These are phyloP conservation scores for Vanrija sp. DNA, from an alignment of 1,284 basidiomycete species.

Conservation along the genomic window DNA sequence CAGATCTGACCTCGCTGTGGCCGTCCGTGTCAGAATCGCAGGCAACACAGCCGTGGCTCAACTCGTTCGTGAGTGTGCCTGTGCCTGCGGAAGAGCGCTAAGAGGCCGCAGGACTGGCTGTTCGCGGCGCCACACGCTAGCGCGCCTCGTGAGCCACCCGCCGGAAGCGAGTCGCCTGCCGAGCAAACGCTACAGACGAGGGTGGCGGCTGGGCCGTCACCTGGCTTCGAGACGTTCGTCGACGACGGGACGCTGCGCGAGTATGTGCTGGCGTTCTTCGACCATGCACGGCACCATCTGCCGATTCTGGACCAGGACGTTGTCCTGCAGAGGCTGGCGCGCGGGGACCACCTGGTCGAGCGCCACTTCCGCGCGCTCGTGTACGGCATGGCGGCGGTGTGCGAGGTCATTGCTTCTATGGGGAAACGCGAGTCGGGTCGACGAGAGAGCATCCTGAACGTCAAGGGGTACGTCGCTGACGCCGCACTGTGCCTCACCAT, in stretches of 20 bases:
- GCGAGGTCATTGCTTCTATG: background rate
- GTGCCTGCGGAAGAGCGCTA: too few species aligned
- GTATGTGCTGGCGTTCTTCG: background rate
- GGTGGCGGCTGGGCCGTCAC: too few species aligned
- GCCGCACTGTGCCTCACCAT: background rate
- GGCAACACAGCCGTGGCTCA: background rate
- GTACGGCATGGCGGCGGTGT: background rate
- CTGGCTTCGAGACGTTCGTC: background rate
- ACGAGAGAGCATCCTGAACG: background rate
- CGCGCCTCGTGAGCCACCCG: background rate
- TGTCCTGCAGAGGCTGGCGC: background rate
- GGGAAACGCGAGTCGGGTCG: background rate
- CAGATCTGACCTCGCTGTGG: background rate
- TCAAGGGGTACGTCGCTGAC: background rate
- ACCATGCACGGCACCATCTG: background rate
- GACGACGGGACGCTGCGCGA: background rate
- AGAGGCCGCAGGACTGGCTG: too few species aligned
- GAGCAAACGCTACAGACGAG: background rate
- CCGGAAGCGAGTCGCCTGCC: background rate
- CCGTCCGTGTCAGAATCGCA: background rate
- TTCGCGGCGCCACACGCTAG: too few species aligned
- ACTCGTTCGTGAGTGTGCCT: too few species aligned
- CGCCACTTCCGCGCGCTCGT: background rate
- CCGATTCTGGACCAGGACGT: background rate
- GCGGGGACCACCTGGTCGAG: background rate